Conservation (phyloP, 2,329 filamentous ascomycete species). For the Onygenales sp. region DNA sequence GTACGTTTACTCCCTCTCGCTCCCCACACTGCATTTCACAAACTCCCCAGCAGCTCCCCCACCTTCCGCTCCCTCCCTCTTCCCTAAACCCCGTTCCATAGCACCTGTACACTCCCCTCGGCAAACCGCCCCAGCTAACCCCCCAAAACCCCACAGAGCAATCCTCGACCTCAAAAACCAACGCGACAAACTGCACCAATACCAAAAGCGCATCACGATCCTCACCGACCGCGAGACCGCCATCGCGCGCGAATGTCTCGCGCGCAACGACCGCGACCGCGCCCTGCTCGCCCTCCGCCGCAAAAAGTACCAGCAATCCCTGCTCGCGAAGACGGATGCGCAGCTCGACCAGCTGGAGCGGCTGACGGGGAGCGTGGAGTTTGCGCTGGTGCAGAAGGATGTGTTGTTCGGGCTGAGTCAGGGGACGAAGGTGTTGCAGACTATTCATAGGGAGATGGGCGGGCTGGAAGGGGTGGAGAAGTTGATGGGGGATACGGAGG, state of each 20-base stretch:
- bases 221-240: constrained; percentile 82
- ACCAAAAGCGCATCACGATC: constrained; percentile 79
- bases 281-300: constrained; percentile 81
- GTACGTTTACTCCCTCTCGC: constrained; percentile 40
- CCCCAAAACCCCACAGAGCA: constrained; percentile 48
- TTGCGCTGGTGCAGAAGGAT: constrained; percentile 94
- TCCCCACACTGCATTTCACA: not conserved
- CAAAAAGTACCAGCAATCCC: constrained; percentile 93
- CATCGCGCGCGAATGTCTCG: constrained; percentile 74
- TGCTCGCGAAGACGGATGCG: constrained; percentile 79
- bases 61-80: not conserved
- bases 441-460: constrained; percentile 94
- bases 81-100: not conserved
- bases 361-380: constrained; percentile 82
- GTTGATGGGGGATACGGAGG: constrained; percentile 83
- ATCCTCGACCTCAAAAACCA: constrained; percentile 97
- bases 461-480: constrained; percentile 90
- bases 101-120: constrained; percentile 2
- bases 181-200: constrained; percentile 93
- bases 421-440: constrained; percentile 77
- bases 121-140: constrained; percentile 1
- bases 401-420: constrained; percentile 87
- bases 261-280: constrained; percentile 65
- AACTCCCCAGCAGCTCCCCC: not conserved
- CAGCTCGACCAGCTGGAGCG: constrained; percentile 92